Evolutionary conservation across 2,329 filamentous ascomycete genomes (phyloP), one percentile per base, ranked within the genome.

Genomic region (Ilyonectria mors-panacis): DNA sequence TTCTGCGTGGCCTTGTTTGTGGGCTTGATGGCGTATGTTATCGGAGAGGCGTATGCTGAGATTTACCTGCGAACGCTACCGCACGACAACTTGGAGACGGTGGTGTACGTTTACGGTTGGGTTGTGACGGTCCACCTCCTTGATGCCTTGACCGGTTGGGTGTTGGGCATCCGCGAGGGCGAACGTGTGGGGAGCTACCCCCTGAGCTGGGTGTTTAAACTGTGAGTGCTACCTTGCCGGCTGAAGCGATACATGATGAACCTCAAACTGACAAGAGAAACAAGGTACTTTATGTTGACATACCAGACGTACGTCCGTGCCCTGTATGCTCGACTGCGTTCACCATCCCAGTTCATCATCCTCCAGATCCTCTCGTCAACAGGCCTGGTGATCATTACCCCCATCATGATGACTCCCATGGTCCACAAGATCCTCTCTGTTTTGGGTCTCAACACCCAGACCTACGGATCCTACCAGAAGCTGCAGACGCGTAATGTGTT

Each of bases 261-360:
- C 17, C 26, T 12, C 26, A 21, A 56, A 23, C 74, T 75, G 50
- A 77, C 65, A 21, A n/a, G 21, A 23, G 13, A 23, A 12, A 13
- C 6, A 26, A 88, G 87, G 54, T 91, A 91, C 78, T 92, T 91
- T 77, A 89, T 89, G 83, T 80, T 92, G 58, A 92, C 90, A 6
- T 92, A 92, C 78, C 90, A 92, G 79, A 92, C 90, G 5, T 92
- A 92, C 79, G 90, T 92, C 13, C 89, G 90, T 59, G 89, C 90
- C 12, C 79, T 92, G 65, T 92, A 92, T 76, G 90, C 90, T 15
- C 89, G 90, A 19, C 86, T 92, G 15, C 89, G 90, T 68, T 90
- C 88, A 6, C 90, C 89, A 0, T 80, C 83, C 44, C 89, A 92
- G 78, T 92, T 92, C 80, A 84, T 92, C 64, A 84, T 87, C 70